Evolutionary conservation across 257 asterid genomes (phyloP), one percentile per base, ranked within the genome.

Genomic region (Lithospermum erythrorhizon): DNA sequence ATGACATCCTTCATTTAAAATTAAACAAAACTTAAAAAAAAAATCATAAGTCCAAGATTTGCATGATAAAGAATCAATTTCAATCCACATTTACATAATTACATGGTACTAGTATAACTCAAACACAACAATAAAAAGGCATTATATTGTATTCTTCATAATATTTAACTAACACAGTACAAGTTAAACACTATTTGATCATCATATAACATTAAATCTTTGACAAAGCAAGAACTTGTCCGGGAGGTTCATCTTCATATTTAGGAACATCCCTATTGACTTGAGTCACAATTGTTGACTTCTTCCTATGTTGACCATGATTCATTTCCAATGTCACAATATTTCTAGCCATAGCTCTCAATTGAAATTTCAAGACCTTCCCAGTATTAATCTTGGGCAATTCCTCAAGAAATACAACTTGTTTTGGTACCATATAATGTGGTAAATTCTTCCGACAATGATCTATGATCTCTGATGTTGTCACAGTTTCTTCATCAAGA

Each of bases 371-470:
- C 76, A 83, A 90, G 17, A 87, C 58, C 64, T 90, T 90, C 20
- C 94, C 95, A 0, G 94, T 84, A 0, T 83, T 21, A 6, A 88
- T 87, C 68, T 81, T 90, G 0, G 97, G 97, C 62, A 90, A 65
- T 4, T 73, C 94, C 21, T 74, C 85, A 72, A 82, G 48, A 59
- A 90, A 76, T 21, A 66, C 21, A 20, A 87, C 84, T 61, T 69
- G 81, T 75, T 90, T 90, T 8, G 97, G 97, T 45, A 85, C 87
- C 96, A 87, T 90, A 61, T 76, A 90, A 9, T 52, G 62, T 56
- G 97, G 75, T 60, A 90, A 61, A 21, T 81, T 87, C 37, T 58
- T 61, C 68, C 83, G 70, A 73, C 97, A 87, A 68, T 84, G 85
- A 16, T 51, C 73, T 4, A 83, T 57, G 11, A 90, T 47, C 30